Evolutionary conservation across 1,284 basidiomycete genomes (phyloP), one percentile per base, ranked within the genome.

Genomic region (Caloboletus firmus): DNA sequence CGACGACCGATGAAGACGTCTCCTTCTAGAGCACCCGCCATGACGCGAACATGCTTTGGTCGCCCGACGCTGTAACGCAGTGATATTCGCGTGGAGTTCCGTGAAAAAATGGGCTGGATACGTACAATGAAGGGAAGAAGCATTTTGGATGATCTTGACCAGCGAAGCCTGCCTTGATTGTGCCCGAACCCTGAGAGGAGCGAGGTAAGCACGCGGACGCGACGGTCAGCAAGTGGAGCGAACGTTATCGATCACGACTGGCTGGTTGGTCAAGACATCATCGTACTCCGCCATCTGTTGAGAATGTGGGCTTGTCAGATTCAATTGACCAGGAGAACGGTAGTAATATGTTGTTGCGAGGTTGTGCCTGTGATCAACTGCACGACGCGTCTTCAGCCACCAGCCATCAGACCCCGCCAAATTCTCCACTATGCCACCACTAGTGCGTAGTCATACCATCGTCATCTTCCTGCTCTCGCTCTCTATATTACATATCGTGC

Each of bases 141-240:
- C 93, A 96, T 81, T 95, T 95, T 40, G 95, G 95, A 72, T 96
- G 93, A 75, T 98, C 95, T 74, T 97, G 91, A 43, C 95, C 95
- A 57, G 95, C 95, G 72, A 98, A 98, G 42, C 95, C 95, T 59
- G 95, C 95, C 75, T 98, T 98, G 74, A 98, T 95, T 20, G 93
- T 94, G 31, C 95, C 95, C 54, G 95, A 96, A 60, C 95, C 95
- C 93, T 98, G 67, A 42, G 57, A 51, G 48, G 52, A 59, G 34
- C 49, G 55, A 55, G 58, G 55, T 62, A 55, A 64, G 62, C 60
- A 58, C 54, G 60, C 49, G 48, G 49, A 52, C 46, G 57, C 41
- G 52, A 61, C 51, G 59, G 59, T 43, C 49, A 52, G 59, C 52
- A 49, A 57, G 62, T 56, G 58, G 58, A 51, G 73, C 87, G 62